These are phyloP conservation scores for Leishmania gerbilli DNA, from an alignment of 208 protist species.

Conservation along the genomic window DNA sequence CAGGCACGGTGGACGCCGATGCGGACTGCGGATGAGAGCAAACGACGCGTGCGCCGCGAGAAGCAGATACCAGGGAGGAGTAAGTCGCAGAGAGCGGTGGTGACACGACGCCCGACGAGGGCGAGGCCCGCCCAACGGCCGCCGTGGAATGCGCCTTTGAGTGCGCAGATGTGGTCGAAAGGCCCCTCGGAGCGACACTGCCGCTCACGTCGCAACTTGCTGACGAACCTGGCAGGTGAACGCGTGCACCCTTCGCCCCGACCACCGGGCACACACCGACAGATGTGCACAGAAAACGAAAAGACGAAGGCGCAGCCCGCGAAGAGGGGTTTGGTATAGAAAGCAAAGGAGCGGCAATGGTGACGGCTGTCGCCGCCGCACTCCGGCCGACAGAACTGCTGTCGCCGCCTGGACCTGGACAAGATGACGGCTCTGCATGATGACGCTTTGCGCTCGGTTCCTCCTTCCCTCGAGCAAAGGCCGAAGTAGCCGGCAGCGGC, in stretches of 20 bases:
- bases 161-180: neutral
- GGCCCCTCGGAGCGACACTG: neutral
- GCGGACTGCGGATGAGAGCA: neutral
- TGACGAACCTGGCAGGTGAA: neutral
- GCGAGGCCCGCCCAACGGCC: neutral
- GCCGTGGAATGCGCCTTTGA: neutral
- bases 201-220: neutral
- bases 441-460: neutral
- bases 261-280: neutral
- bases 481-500: neutral
- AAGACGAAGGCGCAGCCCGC: neutral
- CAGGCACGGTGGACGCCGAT: neutral
- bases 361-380: neutral
- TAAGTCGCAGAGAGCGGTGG: neutral
- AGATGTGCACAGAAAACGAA: neutral
- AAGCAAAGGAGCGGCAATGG: neutral
- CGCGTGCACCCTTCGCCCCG: neutral
- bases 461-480: neutral
- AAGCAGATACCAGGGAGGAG: neutral
- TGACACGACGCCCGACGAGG: neutral
- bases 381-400: neutral
- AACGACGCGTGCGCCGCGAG: neutral
- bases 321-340: neutral
- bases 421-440: constrained; percentile 3
- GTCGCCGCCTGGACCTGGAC: neutral